Evolutionary conservation across 768 basidiomycete genomes (phyloP), one percentile per base, ranked within the genome.

Genomic region (Leccinellum luteum): DNA sequence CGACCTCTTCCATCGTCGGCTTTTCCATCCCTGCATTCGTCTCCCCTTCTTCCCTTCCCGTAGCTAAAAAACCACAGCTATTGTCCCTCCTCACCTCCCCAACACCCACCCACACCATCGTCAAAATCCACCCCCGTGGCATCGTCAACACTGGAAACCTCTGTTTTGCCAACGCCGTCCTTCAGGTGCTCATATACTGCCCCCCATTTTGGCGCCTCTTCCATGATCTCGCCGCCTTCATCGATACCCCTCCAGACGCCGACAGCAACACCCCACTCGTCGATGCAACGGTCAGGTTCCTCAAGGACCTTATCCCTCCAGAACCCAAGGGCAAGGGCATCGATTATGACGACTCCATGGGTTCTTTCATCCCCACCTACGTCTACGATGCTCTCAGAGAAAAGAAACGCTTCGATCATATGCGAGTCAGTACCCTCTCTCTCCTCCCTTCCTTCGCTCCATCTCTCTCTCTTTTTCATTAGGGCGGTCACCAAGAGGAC

Each of bases 401-500:
- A 74, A 94, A 94, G 79, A 92, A 92, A 74, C 80, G 90, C 61
- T 98, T 98, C 66, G 94, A 95, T 66, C 84, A 81, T 48, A 98
- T 98, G 94, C 77, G 89, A 74, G 91, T 92, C 61, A 64, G 86
- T 81, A 3, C 1, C 21, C 43, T 30, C 64, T 35, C 6, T 58
- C 60, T 27, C 27, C n/a, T 57, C 31, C 3, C 41, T 12, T 56
- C 35, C 6, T 48, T 27, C 28, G 50, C 14, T 52, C 19, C 52
- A 65, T 44, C 35, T 54, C 31, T 6, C 48, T 62, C 17, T n/a
- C n/a, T n/a, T n/a, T n/a, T n/a, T 41, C 17, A n/a, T 10, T n/a
- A 93, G 84, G 85, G 91, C 35, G 94, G 94, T 0, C 91, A 94
- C 57, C 96, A 99, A 75, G 96, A 99, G 71, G 96, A 99, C 57